Conservation (phyloP, 176 grass and related monocot species). For the Aegilops sharonensis region DNA sequence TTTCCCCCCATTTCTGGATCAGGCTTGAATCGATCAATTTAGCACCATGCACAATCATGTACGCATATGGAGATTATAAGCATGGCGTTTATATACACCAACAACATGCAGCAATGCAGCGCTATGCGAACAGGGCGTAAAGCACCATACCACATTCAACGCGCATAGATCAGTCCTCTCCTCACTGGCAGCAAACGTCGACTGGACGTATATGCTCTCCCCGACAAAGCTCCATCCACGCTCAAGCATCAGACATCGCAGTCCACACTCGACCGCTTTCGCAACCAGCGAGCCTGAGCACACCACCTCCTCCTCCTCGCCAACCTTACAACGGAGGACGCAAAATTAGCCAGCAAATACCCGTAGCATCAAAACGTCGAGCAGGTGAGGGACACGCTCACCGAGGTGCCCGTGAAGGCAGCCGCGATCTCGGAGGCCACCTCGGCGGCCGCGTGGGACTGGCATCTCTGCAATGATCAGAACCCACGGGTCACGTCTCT, state of each 20-base stretch:
- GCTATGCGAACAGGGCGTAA: background rate
- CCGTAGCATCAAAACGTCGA: constrained; percentile 13
- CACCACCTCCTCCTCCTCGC: constrained; percentile 62
- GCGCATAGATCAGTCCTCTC: constrained; percentile 49
- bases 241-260: constrained; percentile 70
- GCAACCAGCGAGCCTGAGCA: constrained; percentile 51
- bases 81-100: background rate
- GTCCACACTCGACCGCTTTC: constrained; percentile 57
- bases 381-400: constrained; percentile 16
- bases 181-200: constrained; percentile 44
- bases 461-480: constrained; percentile 49
- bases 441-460: constrained; percentile 31
- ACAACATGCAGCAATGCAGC: background rate
- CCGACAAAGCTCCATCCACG: constrained; percentile 69
- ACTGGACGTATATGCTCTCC: constrained; percentile 46
- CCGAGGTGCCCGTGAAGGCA: constrained; percentile 25
- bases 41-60: background rate
- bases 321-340: constrained; percentile 38
- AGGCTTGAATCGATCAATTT: background rate
- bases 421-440: constrained; percentile 40
- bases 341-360: background rate
- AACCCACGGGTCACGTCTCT: background rate
- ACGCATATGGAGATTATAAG: background rate
- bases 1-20: background rate
- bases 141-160: constrained; percentile 60